Conservation (phyloP, 148 eudicot species). For the Persicaria maculosa region DNA sequence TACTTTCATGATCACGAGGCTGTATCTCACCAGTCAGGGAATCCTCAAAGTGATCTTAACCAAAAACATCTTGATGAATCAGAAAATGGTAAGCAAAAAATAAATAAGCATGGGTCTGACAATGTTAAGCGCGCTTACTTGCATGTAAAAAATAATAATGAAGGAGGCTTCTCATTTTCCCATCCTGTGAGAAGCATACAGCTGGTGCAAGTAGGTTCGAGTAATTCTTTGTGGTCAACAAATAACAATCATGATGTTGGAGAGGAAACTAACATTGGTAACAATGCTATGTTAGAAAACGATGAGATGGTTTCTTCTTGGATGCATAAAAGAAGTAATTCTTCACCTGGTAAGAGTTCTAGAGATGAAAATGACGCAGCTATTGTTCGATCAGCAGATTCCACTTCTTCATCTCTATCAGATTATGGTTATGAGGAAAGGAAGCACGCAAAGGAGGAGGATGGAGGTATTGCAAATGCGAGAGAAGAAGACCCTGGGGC, state of each 20-base stretch:
- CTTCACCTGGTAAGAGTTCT: slow-evolving; percentile 72
- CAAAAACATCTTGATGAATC: slow-evolving; percentile 29
- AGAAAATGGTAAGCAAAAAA: slow-evolving; percentile 35
- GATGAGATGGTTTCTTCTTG: slow-evolving; percentile 61
- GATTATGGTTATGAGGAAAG: slow-evolving; percentile 60
- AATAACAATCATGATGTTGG: slow-evolving; percentile 26
- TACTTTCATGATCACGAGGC: slow-evolving; percentile 61
- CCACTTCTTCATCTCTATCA: slow-evolving; percentile 69
- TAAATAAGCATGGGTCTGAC: slow-evolving; percentile 32
- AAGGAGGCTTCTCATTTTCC: slow-evolving; percentile 75
- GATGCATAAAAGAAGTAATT: slow-evolving; percentile 65
- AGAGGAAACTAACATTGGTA: slow-evolving; percentile 36
- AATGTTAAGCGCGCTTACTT: slow-evolving; percentile 30
- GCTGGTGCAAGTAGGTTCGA: slow-evolving; percentile 36
- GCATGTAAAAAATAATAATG: slow-evolving; percentile 36
- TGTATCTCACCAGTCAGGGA: slow-evolving; percentile 38
- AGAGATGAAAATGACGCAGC: slow-evolving; percentile 50
- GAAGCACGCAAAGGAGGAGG: slow-evolving; percentile 42
- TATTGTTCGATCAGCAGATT: slow-evolving; percentile 55
- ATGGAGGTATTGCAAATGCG: slow-evolving; percentile 28
- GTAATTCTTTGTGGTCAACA: slow-evolving; percentile 59
- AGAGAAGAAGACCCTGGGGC: slow-evolving; percentile 68
- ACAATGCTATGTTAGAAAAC: slow-evolving; percentile 23
- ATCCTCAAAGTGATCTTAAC: slow-evolving; percentile 29
- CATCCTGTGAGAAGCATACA: slow-evolving; percentile 59